Evolutionary conservation across 768 basidiomycete species (phyloP), one percentile per base, ranked within the genome.

Genomic region (Cubamyces sp.): DNA sequence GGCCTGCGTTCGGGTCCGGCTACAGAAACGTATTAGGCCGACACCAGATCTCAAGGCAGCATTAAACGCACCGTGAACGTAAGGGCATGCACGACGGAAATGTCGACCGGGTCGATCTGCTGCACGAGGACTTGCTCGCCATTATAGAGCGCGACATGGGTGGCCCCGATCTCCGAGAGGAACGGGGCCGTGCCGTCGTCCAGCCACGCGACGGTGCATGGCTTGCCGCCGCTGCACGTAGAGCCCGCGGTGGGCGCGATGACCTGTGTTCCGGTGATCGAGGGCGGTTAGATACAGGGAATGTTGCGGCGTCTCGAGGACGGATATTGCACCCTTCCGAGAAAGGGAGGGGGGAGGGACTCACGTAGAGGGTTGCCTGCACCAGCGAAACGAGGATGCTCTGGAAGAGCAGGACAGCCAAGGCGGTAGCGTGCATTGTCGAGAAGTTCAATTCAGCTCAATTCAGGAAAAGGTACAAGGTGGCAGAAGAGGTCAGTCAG

Each of bases 61-160:
- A 11, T n/a, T 25, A 46, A 41, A 72, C 81, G 53, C 57, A 89
- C 88, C 48, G 78, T 86, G 69, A 90, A 90, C 2, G 76, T 73
- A 18, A 88, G 68, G 0, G 87, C 83, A 41, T 73, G 76, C 12
- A 69, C 60, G 26, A 59, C 63, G 6, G 82, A 74, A 39, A 88
- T 86, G 66, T 90, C 79, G 5, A 86, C 79, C 0, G 86, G 80
- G 4, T 73, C 60, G 23, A 90, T 79, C 37, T 78, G 75, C 69
- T 91, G 89, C 1, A 82, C 82, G 16, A 89, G 77, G 75, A 87
- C 87, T 74, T 77, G 70, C 8, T 81, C 69, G 9, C 85, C 86
- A n/a, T 79, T 79, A 64, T 82, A 91, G 34, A 92, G 73, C 1
- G 77, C 86, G 54, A 88, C 79, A 3, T 75, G 74, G 53, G 82